Base-by-base conservation (phyloP, 257 asterid species). In the Nicotiana tabacum region DNA sequence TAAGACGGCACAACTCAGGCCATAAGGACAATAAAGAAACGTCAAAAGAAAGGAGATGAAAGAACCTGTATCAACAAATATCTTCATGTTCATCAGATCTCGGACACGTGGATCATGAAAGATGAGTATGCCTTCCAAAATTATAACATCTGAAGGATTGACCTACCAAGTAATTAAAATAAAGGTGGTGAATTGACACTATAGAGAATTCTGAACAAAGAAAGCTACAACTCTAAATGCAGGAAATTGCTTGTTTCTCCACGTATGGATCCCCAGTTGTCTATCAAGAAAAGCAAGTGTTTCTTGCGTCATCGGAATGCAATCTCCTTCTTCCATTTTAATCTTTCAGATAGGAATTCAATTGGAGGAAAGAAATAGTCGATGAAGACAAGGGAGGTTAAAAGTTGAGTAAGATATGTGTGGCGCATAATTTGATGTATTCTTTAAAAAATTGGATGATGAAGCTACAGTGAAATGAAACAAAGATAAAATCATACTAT, bases 1-100 rank as follows among this genome's bases (percentile, higher is more conserved):
- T 37, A 33, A 61, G 64, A 51, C 21, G 37, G 66, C 27, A 66
- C n/a, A 51, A 27, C 64, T 15, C 80, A 8, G 15, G 62, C 62
- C 80, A 27, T 61, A 76, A 76, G 39, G 4, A 48, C 37, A 76
- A 72, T 18, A 21, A 51, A 30, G 37, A n/a, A 66, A 61, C 53
- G 15, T 16, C 27, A 60, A 39, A 70, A 62, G 66, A 76, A 77
- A 77, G 84, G 83, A 77, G 87, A 53, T 79, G 83, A 87, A 83
- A 83, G 82, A 88, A 96, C 98, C 99, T 93, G 98, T 89, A 90
- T 96, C 99, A 27, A 96, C 99, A 90, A 96, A 96, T 80, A 95
- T 96, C 91, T 95, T 96, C 99, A 96, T 96, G 80, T 91, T 96
- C 98, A 96, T 91, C 83, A 90, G 84, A 55, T 93, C 92, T 72